Conservation (phyloP, 257 asterid genomes). For the Solanum lycopersicoides region DNA sequence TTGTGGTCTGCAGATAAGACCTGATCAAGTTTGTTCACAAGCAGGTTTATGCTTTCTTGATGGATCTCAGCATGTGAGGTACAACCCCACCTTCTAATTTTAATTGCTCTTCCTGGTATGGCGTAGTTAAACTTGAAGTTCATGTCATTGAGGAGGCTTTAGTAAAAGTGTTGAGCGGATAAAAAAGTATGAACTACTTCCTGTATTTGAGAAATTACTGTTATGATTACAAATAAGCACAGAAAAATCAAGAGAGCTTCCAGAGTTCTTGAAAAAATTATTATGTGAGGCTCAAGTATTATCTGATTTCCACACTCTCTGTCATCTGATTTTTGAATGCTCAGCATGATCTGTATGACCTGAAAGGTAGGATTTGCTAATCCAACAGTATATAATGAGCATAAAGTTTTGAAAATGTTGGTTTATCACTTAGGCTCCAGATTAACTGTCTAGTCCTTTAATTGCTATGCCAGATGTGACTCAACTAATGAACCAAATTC, state of each 20-base stretch:
- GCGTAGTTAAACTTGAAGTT: neutral
- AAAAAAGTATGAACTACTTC: neutral
- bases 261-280: neutral
- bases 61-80: slow-evolving; percentile 43
- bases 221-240: neutral
- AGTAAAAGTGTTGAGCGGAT: neutral
- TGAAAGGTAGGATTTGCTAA: neutral
- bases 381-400: neutral
- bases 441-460: neutral
- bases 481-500: neutral
- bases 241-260: neutral
- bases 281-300: neutral
- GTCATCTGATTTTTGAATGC: neutral
- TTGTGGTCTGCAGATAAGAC: slow-evolving; percentile 50
- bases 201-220: neutral
- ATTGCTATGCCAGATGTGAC: neutral
- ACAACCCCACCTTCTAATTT: neutral
- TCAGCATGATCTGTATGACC: neutral
- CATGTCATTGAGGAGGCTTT: neutral
- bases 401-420: neutral
- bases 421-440: neutral
- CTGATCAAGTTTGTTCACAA: slow-evolving; percentile 62
- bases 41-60: slow-evolving; percentile 46
- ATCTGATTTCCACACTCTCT: neutral
- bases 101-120: neutral